These are phyloP conservation scores for Nicotiana rustica DNA, from an alignment of 305 asterid genomes.

Conservation along the genomic window DNA sequence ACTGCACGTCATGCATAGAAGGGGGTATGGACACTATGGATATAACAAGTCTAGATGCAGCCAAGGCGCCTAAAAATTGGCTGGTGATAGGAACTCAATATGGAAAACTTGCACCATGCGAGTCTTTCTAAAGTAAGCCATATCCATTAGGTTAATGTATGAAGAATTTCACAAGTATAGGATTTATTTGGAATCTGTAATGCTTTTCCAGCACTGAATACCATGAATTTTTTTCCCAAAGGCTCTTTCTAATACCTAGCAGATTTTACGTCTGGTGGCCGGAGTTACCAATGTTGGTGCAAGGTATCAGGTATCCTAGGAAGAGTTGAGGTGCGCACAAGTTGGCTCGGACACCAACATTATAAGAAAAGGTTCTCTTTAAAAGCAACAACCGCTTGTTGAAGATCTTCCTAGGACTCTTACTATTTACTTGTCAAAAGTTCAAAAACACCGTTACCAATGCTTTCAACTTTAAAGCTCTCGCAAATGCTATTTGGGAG, in stretches of 20 bases:
- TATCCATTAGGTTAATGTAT: not conserved
- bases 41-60: conserved; percentile 3
- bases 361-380: not conserved
- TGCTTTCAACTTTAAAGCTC: not conserved
- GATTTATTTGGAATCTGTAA: not conserved
- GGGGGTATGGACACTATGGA: conserved; percentile 19
- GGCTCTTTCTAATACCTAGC: conserved; percentile 11
- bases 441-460: not conserved
- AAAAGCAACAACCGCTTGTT: not conserved
- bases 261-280: not conserved
- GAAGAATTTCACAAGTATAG: not conserved
- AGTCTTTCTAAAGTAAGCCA: conserved; percentile 2
- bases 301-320: not conserved
- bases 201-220: not conserved
- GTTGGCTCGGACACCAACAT: not conserved
- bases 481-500: not conserved
- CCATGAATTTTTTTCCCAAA: not conserved
- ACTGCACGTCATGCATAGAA: not conserved
- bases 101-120: not conserved
- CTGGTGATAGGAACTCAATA: conserved; percentile 12
- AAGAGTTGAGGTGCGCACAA: not conserved
- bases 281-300: not conserved
- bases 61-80: conserved; percentile 1
- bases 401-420: not conserved
- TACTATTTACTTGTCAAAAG: not conserved